Evolutionary conservation across 2,329 filamentous ascomycete species (phyloP), one percentile per base, ranked within the genome.

Genomic region (Penicillium fuscoglaucum): DNA sequence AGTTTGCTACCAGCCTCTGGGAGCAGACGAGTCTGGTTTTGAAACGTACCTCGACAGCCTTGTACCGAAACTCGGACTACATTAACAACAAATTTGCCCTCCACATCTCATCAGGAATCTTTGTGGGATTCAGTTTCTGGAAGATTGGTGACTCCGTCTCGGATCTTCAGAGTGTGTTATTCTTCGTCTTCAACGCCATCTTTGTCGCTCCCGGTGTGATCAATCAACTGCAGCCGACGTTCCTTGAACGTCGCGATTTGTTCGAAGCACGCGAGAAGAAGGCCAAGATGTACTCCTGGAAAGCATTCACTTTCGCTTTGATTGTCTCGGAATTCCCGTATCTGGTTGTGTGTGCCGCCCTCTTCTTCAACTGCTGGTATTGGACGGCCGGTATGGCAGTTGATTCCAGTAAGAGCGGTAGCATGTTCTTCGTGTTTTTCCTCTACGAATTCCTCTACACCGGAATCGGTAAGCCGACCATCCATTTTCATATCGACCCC

Each of bases 331-430:
- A 92, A 68, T 83, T 92, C 19, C 89, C 89, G 0, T 83, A 84
- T 46, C 84, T 88, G 0, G 80, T 89, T 62, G 68, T 90, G 24
- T 82, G 82, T 5, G 83, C 81, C 0, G 78, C 87, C 0, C 72
- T 91, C 4, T 91, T 91, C 77, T 92, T 83, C 79, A 76, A 84
- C 0, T 78, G 89, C 1, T 92, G 88, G 87, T 92, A 92, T 75
- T 92, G 83, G 72, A 83, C 88, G 0, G 83, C 85, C 0, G 90
- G 90, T 0, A 77, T 69, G 53, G 60, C 63, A 3, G 62, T 59
- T 3, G 64, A 63, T 19, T 65, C 83, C 28, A 66, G 67, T 59
- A 72, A 69, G 50, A 67, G 71, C 15, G 72, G 72, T 6, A 65
- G 64, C 65, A 82, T 86, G 9, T 92, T 88, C 76, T 77, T 92